Evolutionary conservation across 2,329 filamentous ascomycete species (phyloP), one percentile per base, ranked within the genome.

Genomic region (Aspergillus carbonarius): DNA sequence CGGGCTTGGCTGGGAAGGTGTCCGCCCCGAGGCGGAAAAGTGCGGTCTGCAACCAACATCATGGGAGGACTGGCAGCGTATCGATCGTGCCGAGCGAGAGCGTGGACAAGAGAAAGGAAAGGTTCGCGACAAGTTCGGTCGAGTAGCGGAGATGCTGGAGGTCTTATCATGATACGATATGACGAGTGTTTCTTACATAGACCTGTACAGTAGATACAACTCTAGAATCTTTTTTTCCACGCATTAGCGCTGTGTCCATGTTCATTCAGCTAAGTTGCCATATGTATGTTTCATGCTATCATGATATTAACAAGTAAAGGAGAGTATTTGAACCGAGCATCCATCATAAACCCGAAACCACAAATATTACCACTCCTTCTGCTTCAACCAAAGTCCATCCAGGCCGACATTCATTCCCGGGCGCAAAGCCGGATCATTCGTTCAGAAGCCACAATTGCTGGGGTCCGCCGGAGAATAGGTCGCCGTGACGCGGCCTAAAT

Each of bases 61-160:
- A 49, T 99, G 95, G 95, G 75, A 85, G 23, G 90, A 96, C 65
- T 99, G 95, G 95, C 80, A 86, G 74, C 86, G 79, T 63, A 97
- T 99, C 62, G 92, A 99, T 74, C 75, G 77, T n/a, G 87, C 82
- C 3, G 95, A 99, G 76, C 85, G 81, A 66, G 79, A 85, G 57
- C 83, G 82, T 50, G 95, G 95, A 0, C 75, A 80, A 60, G 72
- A 72, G 48, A 81, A 78, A 54, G 93, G 92, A 0, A 98, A 96
- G 74, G 83, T 87, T 67, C 84, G 95, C 64, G 91, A 93, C 74
- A 88, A 88, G 72, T 82, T 87, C 66, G 75, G 72, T 7, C 79
- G 76, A 57, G 79, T 86, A 0, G 73, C 77, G 46, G 84, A 87
- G 60, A 88, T 88, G 85, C 66, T 88, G 49, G 69, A 76, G 20